phyloP scores from a whole-genome alignment of 768 basidiomycete genomes.

The Tulasnella sp. region DNA sequence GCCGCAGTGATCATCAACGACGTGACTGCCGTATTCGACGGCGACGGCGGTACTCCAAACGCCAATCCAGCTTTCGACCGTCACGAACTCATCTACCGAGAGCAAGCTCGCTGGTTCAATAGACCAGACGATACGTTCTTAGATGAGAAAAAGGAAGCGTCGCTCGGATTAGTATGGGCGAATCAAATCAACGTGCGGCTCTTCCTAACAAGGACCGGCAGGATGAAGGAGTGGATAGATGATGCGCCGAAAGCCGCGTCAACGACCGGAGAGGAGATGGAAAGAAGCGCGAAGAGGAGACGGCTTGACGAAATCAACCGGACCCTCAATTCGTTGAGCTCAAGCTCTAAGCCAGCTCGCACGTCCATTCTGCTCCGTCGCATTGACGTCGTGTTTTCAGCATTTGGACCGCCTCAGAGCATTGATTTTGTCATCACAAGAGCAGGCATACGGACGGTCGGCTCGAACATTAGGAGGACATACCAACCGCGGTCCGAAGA shows the following conservation, averaged over 20 bases:
- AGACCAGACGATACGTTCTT: slow-evolving; percentile 48
- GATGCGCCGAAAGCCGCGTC: slow-evolving; percentile 15
- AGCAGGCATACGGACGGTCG: slow-evolving; percentile 36
- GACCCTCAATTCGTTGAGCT: background rate
- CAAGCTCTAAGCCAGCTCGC: background rate
- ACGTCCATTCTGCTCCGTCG: slow-evolving; percentile 44
- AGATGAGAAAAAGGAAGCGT: slow-evolving; percentile 62
- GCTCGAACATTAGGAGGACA: background rate
- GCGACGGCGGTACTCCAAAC: background rate
- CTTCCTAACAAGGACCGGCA: slow-evolving; percentile 69
- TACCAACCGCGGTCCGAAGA: no score
- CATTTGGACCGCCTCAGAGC: slow-evolving; percentile 42
- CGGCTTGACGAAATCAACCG: background rate
- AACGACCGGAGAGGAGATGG: background rate
- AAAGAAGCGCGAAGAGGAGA: slow-evolving; percentile 25
- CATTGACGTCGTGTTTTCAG: slow-evolving; percentile 68
- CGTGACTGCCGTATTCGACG: slow-evolving; percentile 65
- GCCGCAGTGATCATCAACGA: slow-evolving; percentile 84
- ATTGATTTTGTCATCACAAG: slow-evolving; percentile 66
- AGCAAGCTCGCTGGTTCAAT: slow-evolving; percentile 68
- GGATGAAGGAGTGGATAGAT: slow-evolving; percentile 36
- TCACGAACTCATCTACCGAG: slow-evolving; percentile 43
- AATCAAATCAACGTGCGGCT: slow-evolving; percentile 82
- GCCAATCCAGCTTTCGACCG: background rate
- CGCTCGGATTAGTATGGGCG: slow-evolving; percentile 84